A percentile compares a stretch with the other conserved stretches of the same genome.
Evolutionary conservation across 2,329 filamentous ascomycete genomes (phyloP).

Genomic region (Fonsecaea erecta): DNA sequence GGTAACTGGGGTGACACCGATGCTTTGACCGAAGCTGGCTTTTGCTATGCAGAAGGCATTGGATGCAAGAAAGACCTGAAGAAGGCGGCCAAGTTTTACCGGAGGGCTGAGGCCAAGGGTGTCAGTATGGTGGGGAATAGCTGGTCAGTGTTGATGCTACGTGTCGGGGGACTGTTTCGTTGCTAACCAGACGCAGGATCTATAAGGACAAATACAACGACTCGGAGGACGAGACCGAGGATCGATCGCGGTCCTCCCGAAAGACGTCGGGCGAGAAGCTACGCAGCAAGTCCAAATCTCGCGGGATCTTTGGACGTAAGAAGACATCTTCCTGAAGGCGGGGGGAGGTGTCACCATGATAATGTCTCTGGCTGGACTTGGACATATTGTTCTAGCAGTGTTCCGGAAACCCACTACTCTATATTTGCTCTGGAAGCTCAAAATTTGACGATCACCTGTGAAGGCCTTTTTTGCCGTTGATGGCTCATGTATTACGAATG

Average conservation of each 20-base stretch:
- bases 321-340: slow-evolving; percentile 14
- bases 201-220: slow-evolving; percentile 39
- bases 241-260: slow-evolving; percentile 10
- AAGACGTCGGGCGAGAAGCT: slow-evolving; percentile 27
- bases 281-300: slow-evolving; percentile 34
- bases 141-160: slow-evolving; percentile 67
- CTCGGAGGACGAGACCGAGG: slow-evolving; percentile 23
- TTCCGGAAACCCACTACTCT: background rate
- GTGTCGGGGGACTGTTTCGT: background rate
- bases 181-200: slow-evolving; percentile 30
- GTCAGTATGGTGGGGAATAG: slow-evolving; percentile 98
- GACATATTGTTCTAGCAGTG: background rate
- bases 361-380: background rate
- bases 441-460: background rate
- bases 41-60: slow-evolving; percentile 91
- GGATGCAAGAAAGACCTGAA: slow-evolving; percentile 96
- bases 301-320: slow-evolving; percentile 32
- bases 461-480: slow-evolving; percentile 14
- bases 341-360: too few relatives aligned
- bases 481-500: slow-evolving; percentile 27
- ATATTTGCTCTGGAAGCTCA: slow-evolving; percentile 7
- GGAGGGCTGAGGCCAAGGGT: slow-evolving; percentile 86
- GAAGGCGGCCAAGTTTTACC: slow-evolving; percentile 89
- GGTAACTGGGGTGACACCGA: slow-evolving; percentile 95
- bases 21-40: slow-evolving; percentile 90